Evolutionary conservation across 345 rosid species (phyloP).

Genomic region (Moringa oleifera): DNA sequence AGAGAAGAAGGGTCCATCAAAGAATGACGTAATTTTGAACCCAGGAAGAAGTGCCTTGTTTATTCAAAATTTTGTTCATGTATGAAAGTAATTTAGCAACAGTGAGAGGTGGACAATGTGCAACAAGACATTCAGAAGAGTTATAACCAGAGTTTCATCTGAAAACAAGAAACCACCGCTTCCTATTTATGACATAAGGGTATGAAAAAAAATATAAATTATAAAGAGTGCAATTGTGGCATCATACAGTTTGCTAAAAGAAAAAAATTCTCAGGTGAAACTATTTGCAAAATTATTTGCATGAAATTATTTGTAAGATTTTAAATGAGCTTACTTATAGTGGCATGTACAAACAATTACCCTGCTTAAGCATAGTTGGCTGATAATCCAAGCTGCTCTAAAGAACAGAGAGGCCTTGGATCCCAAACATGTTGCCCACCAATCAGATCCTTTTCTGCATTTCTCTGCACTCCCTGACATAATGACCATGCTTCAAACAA

Average conservation of each 20-base stretch:
- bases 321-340: slow-evolving; percentile 10
- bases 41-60: no score
- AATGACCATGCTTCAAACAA: slow-evolving; percentile 2
- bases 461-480: neutral
- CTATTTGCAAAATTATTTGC: neutral
- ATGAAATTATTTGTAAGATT: neutral
- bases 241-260: slow-evolving; percentile 8
- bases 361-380: slow-evolving; percentile 7
- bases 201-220: neutral
- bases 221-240: neutral
- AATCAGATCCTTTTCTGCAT: slow-evolving; percentile 5
- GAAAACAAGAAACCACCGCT: neutral
- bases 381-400: neutral
- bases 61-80: no score
- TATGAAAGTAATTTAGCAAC: no score
- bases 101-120: no score
- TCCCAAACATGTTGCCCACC: neutral
- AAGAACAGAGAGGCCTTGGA: slow-evolving; percentile 1
- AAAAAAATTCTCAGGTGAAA: neutral
- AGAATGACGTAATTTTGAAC: no score
- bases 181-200: neutral
- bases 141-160: no score
- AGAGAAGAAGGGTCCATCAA: no score
- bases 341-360: neutral
- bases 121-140: no score